Base-by-base conservation (phyloP, 805 yeast genomes). In the Candida maesae region DNA sequence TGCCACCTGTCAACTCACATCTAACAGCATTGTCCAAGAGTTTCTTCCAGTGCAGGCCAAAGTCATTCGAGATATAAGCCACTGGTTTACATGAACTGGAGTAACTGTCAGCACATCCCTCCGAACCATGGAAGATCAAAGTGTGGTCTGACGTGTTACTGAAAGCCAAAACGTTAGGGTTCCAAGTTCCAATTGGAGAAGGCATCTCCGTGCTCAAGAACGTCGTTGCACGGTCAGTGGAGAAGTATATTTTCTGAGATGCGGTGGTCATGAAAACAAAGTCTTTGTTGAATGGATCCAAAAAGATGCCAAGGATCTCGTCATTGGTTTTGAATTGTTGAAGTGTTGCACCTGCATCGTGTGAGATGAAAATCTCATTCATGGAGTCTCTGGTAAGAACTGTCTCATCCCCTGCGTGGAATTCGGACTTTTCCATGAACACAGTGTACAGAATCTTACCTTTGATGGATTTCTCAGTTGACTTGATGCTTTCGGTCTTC, bases 81-180 rank as follows among this genome's bases (percentile, higher is more conserved):
- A 69, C 69, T 1, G 73, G 58, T 24, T 64, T 66, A 58, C 97
- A 91, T 10, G 17, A 13, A 3, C 30, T 23, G 10, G 55, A 44
- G 31, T 26, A 53, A 16, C 39, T 36, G 8, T 46, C 33, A 9
- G 53, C 53, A 60, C 95, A 84, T 12, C 72, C 70, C 27, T 71
- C 68, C 23, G 74, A 74, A 4, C 93, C 85, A 52, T 75, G 75
- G 73, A 81, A 83, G 15, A 93, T 78, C 48, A 88, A 75, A 43
- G 74, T 67, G 3, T 71, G 61, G 0, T 70, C 52, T 39, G 76
- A 67, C 2, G 58, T 58, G 20, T 78, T 77, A 56, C 80, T 80
- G 69, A 88, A 90, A 3, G 78, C 64, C 29, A 89, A 56, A 0
- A 74, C 66, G 12, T 13, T 25, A 13, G 6, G 6, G 12, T 10